Percentiles rank a stretch among this genome's conserved stretches.
These are phyloP conservation scores for Malus asiatica DNA, from an alignment of 306 rosid species.

Conservation along the genomic window DNA sequence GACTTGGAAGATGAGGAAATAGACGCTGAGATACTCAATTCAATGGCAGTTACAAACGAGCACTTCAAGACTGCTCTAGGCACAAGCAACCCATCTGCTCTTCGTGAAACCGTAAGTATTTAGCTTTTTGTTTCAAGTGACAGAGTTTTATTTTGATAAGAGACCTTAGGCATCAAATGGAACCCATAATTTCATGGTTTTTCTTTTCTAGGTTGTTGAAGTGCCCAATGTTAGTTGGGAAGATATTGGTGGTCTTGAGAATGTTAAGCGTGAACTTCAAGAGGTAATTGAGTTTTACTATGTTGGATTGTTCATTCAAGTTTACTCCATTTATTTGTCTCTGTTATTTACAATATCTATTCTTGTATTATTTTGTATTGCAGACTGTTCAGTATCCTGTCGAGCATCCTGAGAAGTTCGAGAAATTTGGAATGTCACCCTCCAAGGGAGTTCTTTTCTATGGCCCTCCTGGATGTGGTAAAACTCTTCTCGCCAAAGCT, in stretches of 20 bases:
- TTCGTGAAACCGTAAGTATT: constrained; percentile 82
- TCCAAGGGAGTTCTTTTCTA: constrained; percentile 98
- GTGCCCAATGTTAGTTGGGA: constrained; percentile 93
- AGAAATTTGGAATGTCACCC: constrained; percentile 98
- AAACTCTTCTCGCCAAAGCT: constrained; percentile 93
- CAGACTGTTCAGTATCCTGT: constrained; percentile 99
- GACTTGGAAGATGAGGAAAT: constrained; percentile 62
- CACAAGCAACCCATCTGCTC: constrained; percentile 95
- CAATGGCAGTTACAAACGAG: constrained; percentile 97
- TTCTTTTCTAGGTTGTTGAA: constrained; percentile 72
- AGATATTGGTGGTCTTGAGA: constrained; percentile 97
- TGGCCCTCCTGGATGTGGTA: constrained; percentile 99
- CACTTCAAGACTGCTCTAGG: constrained; percentile 95
- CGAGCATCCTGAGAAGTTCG: constrained; percentile 97
- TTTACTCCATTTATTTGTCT: background rate
- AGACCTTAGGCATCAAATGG: background rate
- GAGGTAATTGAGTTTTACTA: constrained; percentile 49
- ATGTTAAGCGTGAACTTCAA: constrained; percentile 96
- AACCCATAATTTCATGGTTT: constrained; percentile 17
- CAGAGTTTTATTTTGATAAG: background rate
- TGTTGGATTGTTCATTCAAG: background rate
- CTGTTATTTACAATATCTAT: background rate
- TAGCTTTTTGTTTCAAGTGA: background rate
- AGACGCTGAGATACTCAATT: constrained; percentile 90
- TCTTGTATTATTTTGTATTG: constrained; percentile 13